Percentiles rank a stretch among this genome's conserved stretches.
Conservation (phyloP, 345 rosid genomes). For the Gynandropsis gynandra region DNA sequence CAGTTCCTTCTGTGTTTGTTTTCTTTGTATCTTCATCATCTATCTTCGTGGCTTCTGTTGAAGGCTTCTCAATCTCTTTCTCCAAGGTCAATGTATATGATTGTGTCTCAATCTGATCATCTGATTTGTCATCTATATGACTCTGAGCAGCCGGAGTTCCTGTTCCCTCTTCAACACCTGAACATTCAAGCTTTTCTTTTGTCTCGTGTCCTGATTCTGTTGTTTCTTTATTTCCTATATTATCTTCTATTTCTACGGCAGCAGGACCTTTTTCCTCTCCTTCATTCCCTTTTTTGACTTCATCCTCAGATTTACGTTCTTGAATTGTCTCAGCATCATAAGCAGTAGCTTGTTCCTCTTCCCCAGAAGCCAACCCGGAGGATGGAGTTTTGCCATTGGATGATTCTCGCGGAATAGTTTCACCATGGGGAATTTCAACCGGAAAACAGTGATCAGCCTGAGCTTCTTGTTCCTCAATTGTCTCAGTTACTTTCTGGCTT, state of each 20-base stretch:
- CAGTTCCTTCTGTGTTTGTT: constrained; percentile 8
- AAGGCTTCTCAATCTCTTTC: constrained; percentile 13
- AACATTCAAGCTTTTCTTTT: constrained; percentile 14
- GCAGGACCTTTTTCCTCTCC: neutral
- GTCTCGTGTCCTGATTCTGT: constrained; percentile 19
- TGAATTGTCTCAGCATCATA: no score
- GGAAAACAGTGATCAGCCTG: constrained; percentile 6
- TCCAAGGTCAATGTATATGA: constrained; percentile 8
- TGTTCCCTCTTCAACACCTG: no score
- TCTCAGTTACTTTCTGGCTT: neutral
- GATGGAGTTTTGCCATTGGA: no score
- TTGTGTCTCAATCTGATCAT: constrained; percentile 27
- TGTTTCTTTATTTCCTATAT: constrained; percentile 14
- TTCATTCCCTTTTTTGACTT: neutral
- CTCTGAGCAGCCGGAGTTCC: constrained; percentile 5
- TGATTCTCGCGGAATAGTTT: no score
- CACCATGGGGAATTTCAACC: neutral
- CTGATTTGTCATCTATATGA: constrained; percentile 12
- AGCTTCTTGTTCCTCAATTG: neutral
- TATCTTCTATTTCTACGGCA: neutral
- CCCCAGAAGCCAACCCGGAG: no score
- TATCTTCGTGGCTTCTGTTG: constrained; percentile 21
- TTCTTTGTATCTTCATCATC: constrained; percentile 28
- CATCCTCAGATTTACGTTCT: neutral
- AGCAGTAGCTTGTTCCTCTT: no score